A percentile compares a stretch with the other conserved stretches of the same genome.
Conservation (phyloP, 306 rosid species). For the Acacia acuminata region DNA sequence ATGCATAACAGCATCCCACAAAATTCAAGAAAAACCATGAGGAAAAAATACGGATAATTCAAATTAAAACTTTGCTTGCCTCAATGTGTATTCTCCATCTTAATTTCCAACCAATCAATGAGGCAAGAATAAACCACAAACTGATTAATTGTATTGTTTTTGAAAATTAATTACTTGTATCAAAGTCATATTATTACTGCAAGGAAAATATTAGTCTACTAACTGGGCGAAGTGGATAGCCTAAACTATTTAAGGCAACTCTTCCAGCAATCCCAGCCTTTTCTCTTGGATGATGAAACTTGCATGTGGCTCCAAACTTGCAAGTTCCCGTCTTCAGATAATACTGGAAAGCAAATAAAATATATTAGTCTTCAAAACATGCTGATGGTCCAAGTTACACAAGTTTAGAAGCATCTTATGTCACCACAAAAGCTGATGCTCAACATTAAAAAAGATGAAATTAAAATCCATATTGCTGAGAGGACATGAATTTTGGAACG, state of each 20-base stretch:
- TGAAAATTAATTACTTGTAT: neutral
- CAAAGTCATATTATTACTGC: conserved; percentile 16
- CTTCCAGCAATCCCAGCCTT: conserved; percentile 94
- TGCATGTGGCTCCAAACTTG: conserved; percentile 99
- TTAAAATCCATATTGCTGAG: conserved; percentile 12
- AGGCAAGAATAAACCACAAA: conserved; percentile 31
- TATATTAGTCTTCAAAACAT: conserved; percentile 25
- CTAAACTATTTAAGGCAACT: conserved; percentile 84
- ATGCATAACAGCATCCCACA: conserved; percentile 19
- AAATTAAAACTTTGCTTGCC: conserved; percentile 12
- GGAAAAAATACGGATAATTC: conserved; percentile 9
- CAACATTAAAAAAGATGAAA: conserved; percentile 3
- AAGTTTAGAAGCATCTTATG: conserved; percentile 1
- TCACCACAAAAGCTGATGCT: conserved; percentile 9
- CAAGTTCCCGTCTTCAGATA: conserved; percentile 69
- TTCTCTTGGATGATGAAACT: conserved; percentile 97
- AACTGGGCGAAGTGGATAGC: conserved; percentile 97
- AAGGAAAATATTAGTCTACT: conserved; percentile 41
- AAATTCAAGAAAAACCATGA: conserved; percentile 3
- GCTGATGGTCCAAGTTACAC: conserved; percentile 15
- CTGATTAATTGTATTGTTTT: neutral
- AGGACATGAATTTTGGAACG: neutral
- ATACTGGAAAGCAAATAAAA: conserved; percentile 64
- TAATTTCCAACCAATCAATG: conserved; percentile 22
- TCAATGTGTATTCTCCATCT: conserved; percentile 8